phyloP scores from a whole-genome alignment of 2,329 filamentous ascomycete genomes.

The Emydomyces testavorans region DNA sequence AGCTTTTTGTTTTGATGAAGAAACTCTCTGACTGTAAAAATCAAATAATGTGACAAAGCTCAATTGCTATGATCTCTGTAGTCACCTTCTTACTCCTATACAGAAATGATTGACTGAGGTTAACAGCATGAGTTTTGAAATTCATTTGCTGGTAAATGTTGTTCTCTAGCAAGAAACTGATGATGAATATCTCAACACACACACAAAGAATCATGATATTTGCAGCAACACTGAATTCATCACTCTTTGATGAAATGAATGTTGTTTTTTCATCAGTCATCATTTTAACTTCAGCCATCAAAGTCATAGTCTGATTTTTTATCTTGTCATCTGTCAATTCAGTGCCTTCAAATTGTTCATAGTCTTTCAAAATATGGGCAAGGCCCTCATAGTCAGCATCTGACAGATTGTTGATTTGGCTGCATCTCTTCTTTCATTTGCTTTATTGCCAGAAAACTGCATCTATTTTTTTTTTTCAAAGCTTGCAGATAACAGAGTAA shows the following conservation, averaged over 20 bases:
- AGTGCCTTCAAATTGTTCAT: not conserved
- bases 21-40: too few relatives aligned
- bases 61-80: not conserved
- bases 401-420: not conserved
- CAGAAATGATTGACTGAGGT: not conserved
- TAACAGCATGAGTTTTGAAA: not conserved
- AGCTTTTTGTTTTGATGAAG: too few relatives aligned
- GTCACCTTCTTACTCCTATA: not conserved
- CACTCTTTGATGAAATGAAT: not conserved
- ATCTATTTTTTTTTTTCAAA: too few relatives aligned
- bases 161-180: not conserved
- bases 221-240: not conserved
- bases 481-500: too few relatives aligned
- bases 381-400: not conserved
- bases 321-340: not conserved
- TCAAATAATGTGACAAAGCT: not conserved
- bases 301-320: not conserved
- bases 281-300: not conserved
- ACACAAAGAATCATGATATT: not conserved
- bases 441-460: too few relatives aligned
- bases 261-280: not conserved
- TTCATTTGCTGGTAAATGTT: not conserved
- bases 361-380: not conserved
- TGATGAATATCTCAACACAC: not conserved
- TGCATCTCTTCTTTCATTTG: too few relatives aligned